phyloP scores from a whole-genome alignment of 176 grass and related monocot species.

The Hyparrhenia diplandra region DNA sequence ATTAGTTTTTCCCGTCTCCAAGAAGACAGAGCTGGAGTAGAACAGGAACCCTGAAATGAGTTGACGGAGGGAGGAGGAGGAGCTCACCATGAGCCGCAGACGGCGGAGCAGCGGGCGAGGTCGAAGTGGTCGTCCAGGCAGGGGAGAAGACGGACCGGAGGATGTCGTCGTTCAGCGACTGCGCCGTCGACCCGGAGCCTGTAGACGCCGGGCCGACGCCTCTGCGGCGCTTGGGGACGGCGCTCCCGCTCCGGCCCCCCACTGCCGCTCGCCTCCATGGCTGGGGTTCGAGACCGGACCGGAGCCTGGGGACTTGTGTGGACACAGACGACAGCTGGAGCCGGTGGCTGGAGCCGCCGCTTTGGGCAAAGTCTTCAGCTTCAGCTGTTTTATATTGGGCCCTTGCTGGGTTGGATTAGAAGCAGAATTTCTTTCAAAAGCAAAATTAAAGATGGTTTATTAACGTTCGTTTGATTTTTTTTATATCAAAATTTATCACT shows the following conservation, averaged over 20 bases:
- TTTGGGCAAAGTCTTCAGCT: too few relatives aligned
- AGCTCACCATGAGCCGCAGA: constrained; percentile 74
- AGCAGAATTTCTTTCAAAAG: too few relatives aligned
- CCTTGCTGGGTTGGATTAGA: too few relatives aligned
- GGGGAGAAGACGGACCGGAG: constrained; percentile 71
- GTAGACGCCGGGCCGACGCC: not conserved
- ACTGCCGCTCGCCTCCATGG: constrained; percentile 48
- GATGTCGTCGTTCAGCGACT: constrained; percentile 50
- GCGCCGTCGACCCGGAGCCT: constrained; percentile 12
- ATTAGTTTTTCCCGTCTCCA: not conserved
- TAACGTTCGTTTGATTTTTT: too few relatives aligned
- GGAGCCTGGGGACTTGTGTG: not conserved
- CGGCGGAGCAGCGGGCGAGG: constrained; percentile 79
- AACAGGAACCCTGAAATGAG: not conserved
- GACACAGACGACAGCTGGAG: not conserved
- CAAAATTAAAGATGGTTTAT: too few relatives aligned
- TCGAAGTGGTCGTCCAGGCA: constrained; percentile 81
- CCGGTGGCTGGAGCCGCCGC: not conserved
- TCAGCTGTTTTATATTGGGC: too few relatives aligned
- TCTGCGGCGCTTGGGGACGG: constrained; percentile 11
- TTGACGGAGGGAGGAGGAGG: not conserved
- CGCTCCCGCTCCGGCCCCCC: constrained; percentile 13
- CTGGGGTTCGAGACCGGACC: not conserved
- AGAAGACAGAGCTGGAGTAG: not conserved
- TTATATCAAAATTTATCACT: too few relatives aligned